Percentiles rank a stretch among this genome's conserved stretches.
Evolutionary conservation across 2,329 filamentous ascomycete species (phyloP).

Genomic region (Sordariomycetes sp.): DNA sequence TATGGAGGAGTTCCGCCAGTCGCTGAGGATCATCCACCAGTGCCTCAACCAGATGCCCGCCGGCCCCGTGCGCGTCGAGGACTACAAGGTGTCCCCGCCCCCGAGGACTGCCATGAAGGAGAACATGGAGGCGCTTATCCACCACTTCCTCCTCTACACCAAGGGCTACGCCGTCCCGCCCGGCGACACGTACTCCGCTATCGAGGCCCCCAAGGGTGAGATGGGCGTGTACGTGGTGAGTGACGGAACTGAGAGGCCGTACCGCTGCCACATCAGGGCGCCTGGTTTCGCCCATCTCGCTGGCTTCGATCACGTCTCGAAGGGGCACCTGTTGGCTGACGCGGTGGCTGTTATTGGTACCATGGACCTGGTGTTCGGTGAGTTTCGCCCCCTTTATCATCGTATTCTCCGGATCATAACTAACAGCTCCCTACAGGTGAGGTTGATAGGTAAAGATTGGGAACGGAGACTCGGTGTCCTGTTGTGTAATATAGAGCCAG

Average conservation of each 20-base stretch:
- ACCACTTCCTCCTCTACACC: slow-evolving; percentile 97
- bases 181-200: slow-evolving; percentile 94
- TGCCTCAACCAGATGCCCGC: slow-evolving; percentile 98
- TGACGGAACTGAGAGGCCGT: slow-evolving; percentile 91
- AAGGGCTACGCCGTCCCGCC: slow-evolving; percentile 97
- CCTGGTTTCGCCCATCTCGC: slow-evolving; percentile 92
- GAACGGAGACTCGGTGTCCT: slow-evolving; percentile 8
- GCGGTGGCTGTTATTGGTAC: slow-evolving; percentile 91
- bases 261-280: slow-evolving; percentile 94
- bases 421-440: slow-evolving; percentile 36
- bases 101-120: slow-evolving; percentile 99
- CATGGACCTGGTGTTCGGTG: slow-evolving; percentile 84
- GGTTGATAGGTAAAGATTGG: slow-evolving; percentile 42
- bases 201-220: slow-evolving; percentile 99
- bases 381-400: slow-evolving; percentile 20
- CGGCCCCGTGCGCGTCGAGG: slow-evolving; percentile 88
- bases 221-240: slow-evolving; percentile 97
- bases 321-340: slow-evolving; percentile 89
- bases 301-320: slow-evolving; percentile 87
- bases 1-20: slow-evolving; percentile 99
- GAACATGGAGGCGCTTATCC: slow-evolving; percentile 99
- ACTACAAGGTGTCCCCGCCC: slow-evolving; percentile 96
- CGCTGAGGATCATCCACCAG: slow-evolving; percentile 95
- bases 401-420: slow-evolving; percentile 7
- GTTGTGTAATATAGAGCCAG: slow-evolving; percentile 15